A percentile compares a stretch with the other conserved stretches of the same genome.
These are phyloP conservation scores for Candida golubevii DNA, from an alignment of 805 yeast species.

Conservation along the genomic window DNA sequence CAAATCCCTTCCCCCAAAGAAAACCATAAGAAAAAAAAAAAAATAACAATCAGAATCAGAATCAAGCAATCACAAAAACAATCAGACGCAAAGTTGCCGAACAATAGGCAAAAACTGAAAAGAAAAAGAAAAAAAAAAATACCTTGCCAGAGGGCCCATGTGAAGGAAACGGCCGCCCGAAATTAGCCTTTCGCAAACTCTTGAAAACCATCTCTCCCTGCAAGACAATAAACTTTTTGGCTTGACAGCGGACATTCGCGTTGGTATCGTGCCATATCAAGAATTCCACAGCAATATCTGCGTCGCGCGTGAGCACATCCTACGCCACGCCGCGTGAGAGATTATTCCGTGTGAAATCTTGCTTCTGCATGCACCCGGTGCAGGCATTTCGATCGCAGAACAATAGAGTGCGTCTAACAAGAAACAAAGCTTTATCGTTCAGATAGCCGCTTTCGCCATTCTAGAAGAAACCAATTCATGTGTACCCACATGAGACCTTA, in stretches of 20 bases:
- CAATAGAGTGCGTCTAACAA: not conserved
- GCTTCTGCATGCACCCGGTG: not conserved
- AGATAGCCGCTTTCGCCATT: not conserved
- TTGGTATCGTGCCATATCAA: not conserved
- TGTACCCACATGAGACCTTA: too few species aligned
- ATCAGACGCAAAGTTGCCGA: constrained; percentile 1
- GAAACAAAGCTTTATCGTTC: constrained; percentile 1
- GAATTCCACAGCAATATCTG: constrained; percentile 1
- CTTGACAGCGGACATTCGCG: not conserved
- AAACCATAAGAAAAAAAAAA: not conserved
- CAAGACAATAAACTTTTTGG: too few species aligned
- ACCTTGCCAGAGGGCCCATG: not conserved
- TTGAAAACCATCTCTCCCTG: too few species aligned
- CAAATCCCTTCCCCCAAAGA: too few species aligned
- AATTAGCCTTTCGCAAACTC: too few species aligned
- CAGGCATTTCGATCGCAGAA: not conserved
- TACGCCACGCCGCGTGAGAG: not conserved
- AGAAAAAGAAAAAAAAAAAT: too few species aligned
- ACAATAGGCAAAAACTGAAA: not conserved
- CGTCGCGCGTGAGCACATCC: not conserved
- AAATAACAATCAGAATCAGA: too few species aligned
- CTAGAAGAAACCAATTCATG: not conserved
- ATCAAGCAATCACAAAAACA: too few species aligned
- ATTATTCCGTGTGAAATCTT: constrained; percentile 4
- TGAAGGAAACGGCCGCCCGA: not conserved